phyloP scores from a whole-genome alignment of 345 rosid species.

The Linum tenue region DNA sequence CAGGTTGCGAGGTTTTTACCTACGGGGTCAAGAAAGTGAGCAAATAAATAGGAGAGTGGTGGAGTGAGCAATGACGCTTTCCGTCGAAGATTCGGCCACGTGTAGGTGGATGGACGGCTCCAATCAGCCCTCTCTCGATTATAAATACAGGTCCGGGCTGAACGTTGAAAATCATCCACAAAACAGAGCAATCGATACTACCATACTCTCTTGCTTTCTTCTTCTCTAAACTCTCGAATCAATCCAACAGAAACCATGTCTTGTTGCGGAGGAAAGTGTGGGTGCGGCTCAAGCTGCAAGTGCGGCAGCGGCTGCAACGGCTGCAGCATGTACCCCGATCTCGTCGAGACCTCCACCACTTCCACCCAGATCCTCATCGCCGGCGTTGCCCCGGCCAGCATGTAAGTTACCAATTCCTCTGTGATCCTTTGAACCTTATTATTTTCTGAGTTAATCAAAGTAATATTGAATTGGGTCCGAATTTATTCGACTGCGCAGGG shows the following conservation, averaged over 20 bases:
- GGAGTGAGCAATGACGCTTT: not conserved
- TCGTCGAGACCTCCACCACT: constrained; percentile 14
- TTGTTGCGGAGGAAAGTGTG: not conserved
- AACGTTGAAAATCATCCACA: not conserved
- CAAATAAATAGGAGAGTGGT: not conserved
- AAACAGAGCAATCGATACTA: not conserved
- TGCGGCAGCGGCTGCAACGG: constrained; percentile 10
- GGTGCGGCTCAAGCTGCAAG: constrained; percentile 3
- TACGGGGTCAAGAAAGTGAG: not conserved
- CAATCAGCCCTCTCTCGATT: not conserved
- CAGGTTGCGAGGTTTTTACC: too few species aligned
- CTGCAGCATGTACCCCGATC: constrained; percentile 14
- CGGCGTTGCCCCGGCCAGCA: constrained; percentile 15
- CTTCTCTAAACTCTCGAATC: not conserved
- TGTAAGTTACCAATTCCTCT: too few species aligned
- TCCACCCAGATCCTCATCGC: constrained; percentile 6
- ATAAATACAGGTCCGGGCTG: constrained; percentile 13
- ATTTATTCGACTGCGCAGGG: not conserved
- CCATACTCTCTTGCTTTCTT: not conserved
- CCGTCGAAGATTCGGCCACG: constrained; percentile 16
- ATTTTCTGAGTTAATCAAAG: too few species aligned
- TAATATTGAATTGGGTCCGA: too few species aligned
- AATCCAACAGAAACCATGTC: not conserved
- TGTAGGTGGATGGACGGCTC: constrained; percentile 20
- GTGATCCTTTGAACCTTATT: too few species aligned